Conservation (phyloP, 2,329 filamentous ascomycete species). For the Dryadomyces sulphureus region DNA sequence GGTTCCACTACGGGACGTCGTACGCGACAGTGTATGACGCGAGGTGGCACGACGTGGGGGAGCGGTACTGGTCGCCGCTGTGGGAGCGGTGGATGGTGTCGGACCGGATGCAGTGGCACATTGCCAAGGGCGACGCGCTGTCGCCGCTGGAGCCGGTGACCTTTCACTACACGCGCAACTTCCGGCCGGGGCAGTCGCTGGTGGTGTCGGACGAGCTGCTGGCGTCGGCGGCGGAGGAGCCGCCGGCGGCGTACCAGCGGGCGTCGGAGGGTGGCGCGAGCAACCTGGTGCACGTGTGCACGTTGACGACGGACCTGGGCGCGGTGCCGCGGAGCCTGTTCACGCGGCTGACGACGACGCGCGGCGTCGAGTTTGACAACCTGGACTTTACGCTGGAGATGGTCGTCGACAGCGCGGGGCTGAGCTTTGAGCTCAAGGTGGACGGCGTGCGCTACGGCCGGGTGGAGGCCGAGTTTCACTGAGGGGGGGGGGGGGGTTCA, state of each 20-base stretch:
- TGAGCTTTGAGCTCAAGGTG: conserved; percentile 67
- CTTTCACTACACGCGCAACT: conserved; percentile 78
- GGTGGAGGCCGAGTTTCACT: conserved; percentile 68
- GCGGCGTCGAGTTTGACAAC: conserved; percentile 69
- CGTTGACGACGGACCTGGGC: conserved; percentile 63
- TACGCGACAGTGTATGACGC: conserved; percentile 74
- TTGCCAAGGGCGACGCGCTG: conserved; percentile 63
- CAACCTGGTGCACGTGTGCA: conserved; percentile 59
- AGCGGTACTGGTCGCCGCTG: conserved; percentile 65
- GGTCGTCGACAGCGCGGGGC: conserved; percentile 62
- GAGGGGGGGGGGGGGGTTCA: conserved; percentile 8
- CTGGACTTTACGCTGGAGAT: conserved; percentile 72
- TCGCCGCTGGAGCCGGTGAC: conserved; percentile 61
- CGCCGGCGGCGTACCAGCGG: conserved; percentile 43
- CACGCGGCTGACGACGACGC: conserved; percentile 61
- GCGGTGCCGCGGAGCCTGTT: conserved; percentile 62
- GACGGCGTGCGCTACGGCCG: conserved; percentile 63
- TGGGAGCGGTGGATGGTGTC: conserved; percentile 77
- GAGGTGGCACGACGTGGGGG: conserved; percentile 54
- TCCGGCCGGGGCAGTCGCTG: conserved; percentile 62
- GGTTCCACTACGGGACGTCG: conserved; percentile 67
- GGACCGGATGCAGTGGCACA: conserved; percentile 77
- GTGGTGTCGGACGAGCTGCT: conserved; percentile 70
- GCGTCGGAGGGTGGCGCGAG: not conserved
- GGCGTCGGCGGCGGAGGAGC: conserved; percentile 55